These are phyloP conservation scores for Citrus hindsii DNA, from an alignment of 345 rosid genomes.

Conservation along the genomic window DNA sequence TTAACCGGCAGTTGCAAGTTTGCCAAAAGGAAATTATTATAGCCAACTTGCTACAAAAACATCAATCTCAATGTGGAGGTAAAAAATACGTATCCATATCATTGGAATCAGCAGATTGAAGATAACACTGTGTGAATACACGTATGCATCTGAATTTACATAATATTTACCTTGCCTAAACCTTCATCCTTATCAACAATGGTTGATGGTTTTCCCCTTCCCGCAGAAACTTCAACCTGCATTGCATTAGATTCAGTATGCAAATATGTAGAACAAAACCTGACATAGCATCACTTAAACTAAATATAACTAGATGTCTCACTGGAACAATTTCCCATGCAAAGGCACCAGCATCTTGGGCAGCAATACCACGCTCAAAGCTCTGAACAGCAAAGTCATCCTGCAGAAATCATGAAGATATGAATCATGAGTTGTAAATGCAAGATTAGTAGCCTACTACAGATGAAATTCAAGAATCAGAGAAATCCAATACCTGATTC, in stretches of 20 bases:
- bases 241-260: not conserved
- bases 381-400: constrained; percentile 87
- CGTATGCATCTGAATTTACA: not conserved
- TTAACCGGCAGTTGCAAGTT: not conserved
- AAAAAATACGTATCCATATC: not conserved
- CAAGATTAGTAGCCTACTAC: not conserved
- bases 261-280: constrained; percentile 1
- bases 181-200: constrained; percentile 92
- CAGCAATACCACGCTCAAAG: constrained; percentile 97
- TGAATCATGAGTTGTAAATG: not conserved
- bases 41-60: not conserved
- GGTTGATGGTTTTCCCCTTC: constrained; percentile 82
- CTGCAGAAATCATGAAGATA: constrained; percentile 38
- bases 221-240: constrained; percentile 96
- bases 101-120: constrained; percentile 1
- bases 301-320: constrained; percentile 21
- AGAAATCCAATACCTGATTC: constrained; percentile 60
- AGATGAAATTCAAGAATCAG: not conserved
- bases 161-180: constrained; percentile 71
- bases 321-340: constrained; percentile 94
- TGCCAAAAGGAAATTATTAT: not conserved
- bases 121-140: not conserved
- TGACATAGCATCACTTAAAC: not conserved
- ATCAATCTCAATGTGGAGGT: not conserved
- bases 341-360: constrained; percentile 80